A percentile compares a stretch with the other conserved stretches of the same genome.
These are phyloP conservation scores for Nemania serpens DNA, from an alignment of 2,329 filamentous ascomycete species.

Conservation along the genomic window DNA sequence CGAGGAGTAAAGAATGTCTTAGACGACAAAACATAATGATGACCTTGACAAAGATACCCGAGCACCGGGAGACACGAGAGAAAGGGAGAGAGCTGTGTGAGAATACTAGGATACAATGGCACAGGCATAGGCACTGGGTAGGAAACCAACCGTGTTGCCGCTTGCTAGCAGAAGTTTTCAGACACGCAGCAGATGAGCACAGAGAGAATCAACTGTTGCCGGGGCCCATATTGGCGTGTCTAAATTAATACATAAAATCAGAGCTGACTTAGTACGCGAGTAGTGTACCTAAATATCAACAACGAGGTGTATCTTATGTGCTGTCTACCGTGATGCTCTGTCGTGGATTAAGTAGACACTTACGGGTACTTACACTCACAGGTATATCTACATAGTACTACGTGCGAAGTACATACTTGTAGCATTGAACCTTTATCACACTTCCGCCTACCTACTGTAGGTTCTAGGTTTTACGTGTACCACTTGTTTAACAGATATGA, in stretches of 20 bases:
- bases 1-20: constrained; percentile 55
- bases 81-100: constrained; percentile 18
- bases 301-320: no score
- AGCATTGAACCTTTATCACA: no score
- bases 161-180: not conserved
- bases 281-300: no score
- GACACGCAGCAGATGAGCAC: not conserved
- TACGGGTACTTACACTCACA: no score
- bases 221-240: not conserved
- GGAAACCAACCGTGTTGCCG: not conserved
- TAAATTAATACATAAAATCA: constrained; percentile 14
- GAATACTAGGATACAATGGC: constrained; percentile 19
- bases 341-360: no score
- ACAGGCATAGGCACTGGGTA: not conserved
- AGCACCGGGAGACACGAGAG: constrained; percentile 25
- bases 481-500: no score
- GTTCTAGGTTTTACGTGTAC: no score
- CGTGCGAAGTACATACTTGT: no score
- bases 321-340: no score
- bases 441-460: no score
- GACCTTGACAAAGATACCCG: constrained; percentile 33
- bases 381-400: no score
- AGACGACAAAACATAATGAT: constrained; percentile 21
- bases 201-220: constrained; percentile 1
- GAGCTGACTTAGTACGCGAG: not conserved